Base-by-base conservation (phyloP, 2,329 filamentous ascomycete species). In the Aspergillus calidoustus region DNA sequence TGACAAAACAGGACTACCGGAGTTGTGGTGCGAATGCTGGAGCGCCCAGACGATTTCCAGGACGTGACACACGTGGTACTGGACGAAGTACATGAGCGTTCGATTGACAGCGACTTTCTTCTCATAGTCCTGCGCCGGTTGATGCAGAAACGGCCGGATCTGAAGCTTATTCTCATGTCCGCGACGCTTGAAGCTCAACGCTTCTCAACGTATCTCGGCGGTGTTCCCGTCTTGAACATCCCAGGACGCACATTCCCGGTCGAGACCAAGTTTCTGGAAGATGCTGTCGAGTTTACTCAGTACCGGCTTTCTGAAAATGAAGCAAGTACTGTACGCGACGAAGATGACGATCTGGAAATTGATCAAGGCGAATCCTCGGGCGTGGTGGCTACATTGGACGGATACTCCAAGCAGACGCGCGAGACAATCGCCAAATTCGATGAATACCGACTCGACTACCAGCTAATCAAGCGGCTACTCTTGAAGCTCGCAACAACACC, bases 1-100 rank as follows among this genome's bases (percentile, higher is more conserved):
- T 72, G 43, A 69, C 60, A 23, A 23, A 50, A 19, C 61, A 79
- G 77, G 25, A 82, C 87, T 25, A 87, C 87, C 49, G 88, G 95
- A 80, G 96, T 99, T 61, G 92, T 99, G n/a, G 91, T 99, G 83
- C 89, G 95, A 30, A 98, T 99, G 94, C 83, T 99, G 15, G 95
- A 99, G 76, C 89, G 90, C 8, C 91, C 92, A 0, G 91, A 92
- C 66, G 91, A 96, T 59, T 85, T 99, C 48, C 86, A 88, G 60
- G 94, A 97, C 66, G 89, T 99, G 56, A 97, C 94, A 0, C 95
- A 98, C 79, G 81, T 99, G 62, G 88, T 99, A 50, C 88, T 99
- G n/a, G 95, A 99, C 72, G 95, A 99, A 77, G 94, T 98, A 2
- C 95, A 99, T 73, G 95, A 99, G 76, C 88, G 94, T 64, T 91